phyloP scores from a whole-genome alignment of 345 rosid genomes.

The Rubroshorea leprosula region DNA sequence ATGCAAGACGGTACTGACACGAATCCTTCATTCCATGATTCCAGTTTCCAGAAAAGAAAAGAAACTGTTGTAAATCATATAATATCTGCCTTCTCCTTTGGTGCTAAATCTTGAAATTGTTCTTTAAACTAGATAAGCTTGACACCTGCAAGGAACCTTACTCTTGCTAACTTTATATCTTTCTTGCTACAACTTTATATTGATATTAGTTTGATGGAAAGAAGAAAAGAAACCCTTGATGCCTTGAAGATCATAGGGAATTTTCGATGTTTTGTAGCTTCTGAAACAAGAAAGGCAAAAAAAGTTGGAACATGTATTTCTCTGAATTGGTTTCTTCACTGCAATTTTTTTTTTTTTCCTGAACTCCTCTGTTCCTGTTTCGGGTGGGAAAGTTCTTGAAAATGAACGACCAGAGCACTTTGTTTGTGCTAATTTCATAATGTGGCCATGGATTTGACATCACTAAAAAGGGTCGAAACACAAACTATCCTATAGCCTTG shows the following conservation, averaged over 20 bases:
- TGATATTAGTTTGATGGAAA: neutral
- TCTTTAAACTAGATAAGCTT: slow-evolving; percentile 8
- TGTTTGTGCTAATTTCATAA: too few species aligned
- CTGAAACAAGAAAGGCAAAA: slow-evolving; percentile 2
- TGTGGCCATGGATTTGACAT: slow-evolving; percentile 32
- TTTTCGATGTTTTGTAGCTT: slow-evolving; percentile 3
- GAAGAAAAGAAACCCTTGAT: slow-evolving; percentile 3
- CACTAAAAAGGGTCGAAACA: slow-evolving; percentile 25
- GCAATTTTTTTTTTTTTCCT: neutral
- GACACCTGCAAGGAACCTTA: slow-evolving; percentile 8
- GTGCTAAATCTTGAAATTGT: slow-evolving; percentile 13
- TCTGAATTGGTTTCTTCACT: neutral
- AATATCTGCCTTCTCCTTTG: slow-evolving; percentile 12
- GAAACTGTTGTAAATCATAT: neutral
- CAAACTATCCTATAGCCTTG: slow-evolving; percentile 16
- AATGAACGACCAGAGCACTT: slow-evolving; percentile 12
- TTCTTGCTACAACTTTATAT: neutral
- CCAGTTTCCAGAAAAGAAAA: neutral
- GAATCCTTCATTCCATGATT: neutral
- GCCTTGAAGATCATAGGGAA: neutral
- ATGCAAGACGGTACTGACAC: neutral
- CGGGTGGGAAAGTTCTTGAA: neutral
- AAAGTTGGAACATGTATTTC: too few species aligned
- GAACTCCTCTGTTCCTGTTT: neutral
- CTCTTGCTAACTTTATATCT: slow-evolving; percentile 4